These are phyloP conservation scores for Eleusine coracana DNA, from an alignment of 176 grass and related monocot species.

Conservation along the genomic window DNA sequence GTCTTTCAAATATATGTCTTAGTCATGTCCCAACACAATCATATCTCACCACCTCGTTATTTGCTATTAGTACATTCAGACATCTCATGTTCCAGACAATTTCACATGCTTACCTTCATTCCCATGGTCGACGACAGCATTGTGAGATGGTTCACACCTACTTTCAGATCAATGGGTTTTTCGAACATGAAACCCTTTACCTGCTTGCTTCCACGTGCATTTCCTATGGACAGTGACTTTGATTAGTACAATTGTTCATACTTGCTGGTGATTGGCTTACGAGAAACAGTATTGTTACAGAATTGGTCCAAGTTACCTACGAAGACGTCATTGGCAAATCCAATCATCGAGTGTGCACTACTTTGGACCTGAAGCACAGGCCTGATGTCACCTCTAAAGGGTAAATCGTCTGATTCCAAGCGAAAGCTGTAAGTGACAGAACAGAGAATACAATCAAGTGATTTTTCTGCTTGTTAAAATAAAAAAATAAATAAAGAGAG, in stretches of 20 bases:
- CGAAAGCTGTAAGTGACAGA: slow-evolving; percentile 56
- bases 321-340: slow-evolving; percentile 65
- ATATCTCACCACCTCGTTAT: background rate
- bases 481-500: background rate
- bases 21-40: background rate
- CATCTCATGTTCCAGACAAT: slow-evolving; percentile 1
- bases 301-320: slow-evolving; percentile 57
- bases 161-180: slow-evolving; percentile 55
- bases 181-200: slow-evolving; percentile 75
- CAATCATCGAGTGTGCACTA: slow-evolving; percentile 60
- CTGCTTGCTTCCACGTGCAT: slow-evolving; percentile 67
- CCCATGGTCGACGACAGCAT: slow-evolving; percentile 56
- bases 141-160: slow-evolving; percentile 68
- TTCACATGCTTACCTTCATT: slow-evolving; percentile 45
- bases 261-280: slow-evolving; percentile 1
- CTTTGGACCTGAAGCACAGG: slow-evolving; percentile 76
- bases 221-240: slow-evolving; percentile 48
- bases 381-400: slow-evolving; percentile 78
- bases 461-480: background rate
- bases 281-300: slow-evolving; percentile 30
- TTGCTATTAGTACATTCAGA: background rate
- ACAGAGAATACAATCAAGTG: slow-evolving; percentile 28
- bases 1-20: background rate
- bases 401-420: slow-evolving; percentile 72
- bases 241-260: slow-evolving; percentile 28